These are phyloP conservation scores for Suhomyces wounanorum DNA, from an alignment of 1,139 yeast genomes.

Conservation along the genomic window DNA sequence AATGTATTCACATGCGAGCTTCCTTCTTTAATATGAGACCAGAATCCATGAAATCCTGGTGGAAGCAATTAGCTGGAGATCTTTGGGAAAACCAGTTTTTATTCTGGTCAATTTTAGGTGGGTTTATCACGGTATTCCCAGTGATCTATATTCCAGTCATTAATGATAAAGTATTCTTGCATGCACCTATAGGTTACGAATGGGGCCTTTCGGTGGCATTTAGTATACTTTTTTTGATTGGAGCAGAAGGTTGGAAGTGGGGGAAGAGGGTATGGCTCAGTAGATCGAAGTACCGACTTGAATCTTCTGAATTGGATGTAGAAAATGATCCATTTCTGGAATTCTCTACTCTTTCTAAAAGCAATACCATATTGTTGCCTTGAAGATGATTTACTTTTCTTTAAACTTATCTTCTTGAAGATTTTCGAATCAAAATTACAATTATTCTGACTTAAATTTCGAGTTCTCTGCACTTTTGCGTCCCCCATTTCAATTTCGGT, in stretches of 20 bases:
- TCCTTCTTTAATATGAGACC: slow-evolving; percentile 79
- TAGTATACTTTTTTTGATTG: slow-evolving; percentile 57
- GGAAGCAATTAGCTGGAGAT: slow-evolving; percentile 57
- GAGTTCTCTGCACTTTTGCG: neutral
- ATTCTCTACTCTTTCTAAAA: slow-evolving; percentile 59
- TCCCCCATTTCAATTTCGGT: neutral
- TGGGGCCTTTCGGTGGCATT: slow-evolving; percentile 81
- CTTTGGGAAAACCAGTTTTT: slow-evolving; percentile 76
- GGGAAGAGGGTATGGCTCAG: slow-evolving; percentile 60
- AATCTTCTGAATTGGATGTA: slow-evolving; percentile 28
- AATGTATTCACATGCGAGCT: slow-evolving; percentile 74
- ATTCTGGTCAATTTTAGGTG: slow-evolving; percentile 81
- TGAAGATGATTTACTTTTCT: neutral
- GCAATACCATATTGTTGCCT: slow-evolving; percentile 30
- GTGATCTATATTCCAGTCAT: slow-evolving; percentile 87
- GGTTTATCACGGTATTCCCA: slow-evolving; percentile 75
- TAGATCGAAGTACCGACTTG: slow-evolving; percentile 39
- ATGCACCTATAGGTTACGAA: slow-evolving; percentile 72
- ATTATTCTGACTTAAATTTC: neutral
- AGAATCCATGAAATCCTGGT: slow-evolving; percentile 61
- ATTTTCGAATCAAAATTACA: neutral
- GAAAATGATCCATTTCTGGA: slow-evolving; percentile 64
- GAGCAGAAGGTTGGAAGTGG: slow-evolving; percentile 70
- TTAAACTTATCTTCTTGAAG: too few relatives aligned
- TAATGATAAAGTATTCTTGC: slow-evolving; percentile 75